Evolutionary conservation across 768 basidiomycete genomes (phyloP).

Genomic region (Rhodotorula sphaerocarpa): DNA sequence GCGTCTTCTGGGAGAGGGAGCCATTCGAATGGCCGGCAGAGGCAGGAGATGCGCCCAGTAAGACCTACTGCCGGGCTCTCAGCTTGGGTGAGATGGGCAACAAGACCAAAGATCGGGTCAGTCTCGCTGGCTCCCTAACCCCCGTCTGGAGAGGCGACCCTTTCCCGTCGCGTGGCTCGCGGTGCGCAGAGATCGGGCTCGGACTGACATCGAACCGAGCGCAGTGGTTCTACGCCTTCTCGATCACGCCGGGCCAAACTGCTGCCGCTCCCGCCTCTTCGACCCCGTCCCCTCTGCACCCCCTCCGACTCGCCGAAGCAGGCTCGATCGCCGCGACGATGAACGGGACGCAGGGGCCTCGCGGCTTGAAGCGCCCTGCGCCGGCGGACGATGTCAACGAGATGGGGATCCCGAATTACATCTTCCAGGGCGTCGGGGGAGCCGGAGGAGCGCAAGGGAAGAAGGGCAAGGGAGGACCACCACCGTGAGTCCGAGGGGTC

Average conservation of each 20-base stretch:
- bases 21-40: conserved; percentile 77
- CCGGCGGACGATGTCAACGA: conserved; percentile 37
- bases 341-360: conserved; percentile 34
- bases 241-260: conserved; percentile 54
- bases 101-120: conserved; percentile 68
- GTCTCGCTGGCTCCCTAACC: conserved; percentile 42
- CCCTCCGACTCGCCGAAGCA: conserved; percentile 34
- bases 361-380: conserved; percentile 43
- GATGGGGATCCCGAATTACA: conserved; percentile 39
- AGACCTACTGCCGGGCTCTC: conserved; percentile 57
- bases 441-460: conserved; percentile 28
- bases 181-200: too few species aligned
- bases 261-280: conserved; percentile 53
- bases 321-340: conserved; percentile 40
- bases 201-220: too few species aligned
- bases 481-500: conserved; percentile 11
- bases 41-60: conserved; percentile 41
- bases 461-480: conserved; percentile 46
- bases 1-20: conserved; percentile 91
- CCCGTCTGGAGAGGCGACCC: too few species aligned
- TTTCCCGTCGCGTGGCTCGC: too few species aligned
- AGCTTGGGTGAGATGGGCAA: conserved; percentile 78
- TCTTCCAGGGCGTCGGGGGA: conserved; percentile 36
- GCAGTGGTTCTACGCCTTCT: conserved; percentile 98
- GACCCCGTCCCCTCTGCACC: conserved; percentile 46